Evolutionary conservation across 2,329 filamentous ascomycete species (phyloP), one percentile per base, ranked within the genome.

Genomic region (Bipolaris sorokiniana): DNA sequence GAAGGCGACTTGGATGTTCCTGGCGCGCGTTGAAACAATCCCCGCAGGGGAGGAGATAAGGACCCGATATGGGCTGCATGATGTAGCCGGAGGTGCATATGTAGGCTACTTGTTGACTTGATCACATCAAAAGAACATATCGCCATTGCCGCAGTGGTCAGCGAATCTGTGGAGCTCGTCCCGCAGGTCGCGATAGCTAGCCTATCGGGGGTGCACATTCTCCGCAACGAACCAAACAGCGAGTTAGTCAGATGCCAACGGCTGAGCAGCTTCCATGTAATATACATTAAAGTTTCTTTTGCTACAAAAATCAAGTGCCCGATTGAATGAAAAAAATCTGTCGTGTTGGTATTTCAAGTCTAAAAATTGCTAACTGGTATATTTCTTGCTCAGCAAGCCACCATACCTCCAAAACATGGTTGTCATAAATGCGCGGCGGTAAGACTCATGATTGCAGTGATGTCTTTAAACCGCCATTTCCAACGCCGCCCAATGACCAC

Each of bases 401-500:
- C 40, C 23, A 54, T 46, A 51, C 38, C 47, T 51, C 45, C 28
- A 28, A 58, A 46, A 45, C 31, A 56, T 50, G 36, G 46, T 42
- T 63, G 50, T 60, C 49, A 46, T 54, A 60, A 54, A 65, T 51
- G 49, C 41, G 40, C 38, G 33, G 45, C 37, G 48, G 34, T 38
- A n/a, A 49, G 37, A 41, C 50, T 48, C 52, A 54, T 41, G 41
- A 54, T 53, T 33, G 55, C 59, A 52, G 42, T 45, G 50, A 26
- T 42, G 48, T 53, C 42, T 41, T 40, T 33, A 46, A 18, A 42
- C 58, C 41, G 53, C 34, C 52, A 49, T 49, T 45, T 58, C 49
- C 46, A 48, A 76, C 72, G 72, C 73, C 72, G 63, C 66, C 67
- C 67, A 66, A 71, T 73, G 71, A 65, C 63, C 64, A 56, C 59